Conservation (phyloP, 2,329 filamentous ascomycete species). For the Curvularia lunata region DNA sequence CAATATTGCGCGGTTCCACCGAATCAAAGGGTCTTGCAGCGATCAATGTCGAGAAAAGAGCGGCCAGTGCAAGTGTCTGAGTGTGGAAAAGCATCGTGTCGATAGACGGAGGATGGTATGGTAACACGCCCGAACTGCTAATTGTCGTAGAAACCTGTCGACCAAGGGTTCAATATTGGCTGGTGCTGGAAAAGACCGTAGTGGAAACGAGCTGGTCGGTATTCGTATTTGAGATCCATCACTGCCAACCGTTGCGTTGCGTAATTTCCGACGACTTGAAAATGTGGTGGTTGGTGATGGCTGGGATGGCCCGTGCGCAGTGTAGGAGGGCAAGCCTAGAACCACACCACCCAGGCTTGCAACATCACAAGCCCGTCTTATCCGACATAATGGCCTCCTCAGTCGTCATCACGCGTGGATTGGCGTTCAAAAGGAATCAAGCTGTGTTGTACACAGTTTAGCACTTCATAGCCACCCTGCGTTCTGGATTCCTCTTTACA, state of each 20-base stretch:
- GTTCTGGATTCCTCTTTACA: background rate
- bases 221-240: constrained; percentile 28
- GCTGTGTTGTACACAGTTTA: background rate
- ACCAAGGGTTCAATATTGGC: constrained; percentile 17
- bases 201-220: constrained; percentile 19
- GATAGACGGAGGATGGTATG: constrained; percentile 18
- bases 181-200: constrained; percentile 16
- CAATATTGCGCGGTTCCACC: constrained; percentile 20
- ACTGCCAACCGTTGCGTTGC: constrained; percentile 20
- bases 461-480: background rate
- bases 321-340: constrained; percentile 6
- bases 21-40: constrained; percentile 38
- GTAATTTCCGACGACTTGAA: constrained; percentile 35
- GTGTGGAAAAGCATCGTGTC: constrained; percentile 38
- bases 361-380: constrained; percentile 5
- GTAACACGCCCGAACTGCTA: constrained; percentile 11
- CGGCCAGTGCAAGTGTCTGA: constrained; percentile 26
- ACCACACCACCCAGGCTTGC: background rate
- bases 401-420: background rate
- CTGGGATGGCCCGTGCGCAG: constrained; percentile 29
- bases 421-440: background rate
- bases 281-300: constrained; percentile 41
- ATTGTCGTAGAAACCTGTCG: constrained; percentile 17
- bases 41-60: constrained; percentile 32
- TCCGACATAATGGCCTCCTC: background rate